Evolutionary conservation across 441 rosid species (phyloP), one percentile per base, ranked within the genome.

Genomic region (Metrosideros polymorpha): DNA sequence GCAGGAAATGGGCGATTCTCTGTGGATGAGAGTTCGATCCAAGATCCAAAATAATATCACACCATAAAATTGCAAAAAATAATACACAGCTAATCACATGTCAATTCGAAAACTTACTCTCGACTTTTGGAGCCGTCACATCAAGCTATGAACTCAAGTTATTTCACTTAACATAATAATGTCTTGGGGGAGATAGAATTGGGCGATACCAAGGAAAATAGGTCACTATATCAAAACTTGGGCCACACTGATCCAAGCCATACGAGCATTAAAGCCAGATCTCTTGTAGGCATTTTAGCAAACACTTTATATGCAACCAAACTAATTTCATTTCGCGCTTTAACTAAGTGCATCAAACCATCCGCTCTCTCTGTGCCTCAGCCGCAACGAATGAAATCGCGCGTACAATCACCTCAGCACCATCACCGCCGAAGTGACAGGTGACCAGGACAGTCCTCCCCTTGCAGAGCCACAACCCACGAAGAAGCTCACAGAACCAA

Each of bases 1-100:
- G 90, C 91, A 94, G 87, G 5, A 96, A 94, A 88, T 92, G 89
- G 55, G 86, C 47, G 45, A 95, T 95, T 92, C 90, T 94, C 96
- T 93, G 94, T 45, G 87, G 82, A 85, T 43, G 27, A 84, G 1
- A 59, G 19, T 15, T 14, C 71, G 0, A 10, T 6, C 7, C 22
- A 59, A 59, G 71, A 29, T 59, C 1, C 4, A 59, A 3, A 59
- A 59, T 59, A 15, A 59, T 39, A 59, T 29, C 39, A 29, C 39
- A 15, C 5, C 9, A 30, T 59, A 29, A 30, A 59, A 32, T 29
- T 29, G 39, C 39, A 59, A 59, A 59, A 59, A 29, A n/a, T n/a
- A n/a, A 35, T 19, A 19, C 14, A 35, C 77, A 9, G 4, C 77
- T 32, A 35, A 19, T 35, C 45, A 66, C 14, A 25, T 56, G 45